These are phyloP conservation scores for Diphasiastrum complanatum DNA, from an alignment of 83 land plant species.

Conservation along the genomic window DNA sequence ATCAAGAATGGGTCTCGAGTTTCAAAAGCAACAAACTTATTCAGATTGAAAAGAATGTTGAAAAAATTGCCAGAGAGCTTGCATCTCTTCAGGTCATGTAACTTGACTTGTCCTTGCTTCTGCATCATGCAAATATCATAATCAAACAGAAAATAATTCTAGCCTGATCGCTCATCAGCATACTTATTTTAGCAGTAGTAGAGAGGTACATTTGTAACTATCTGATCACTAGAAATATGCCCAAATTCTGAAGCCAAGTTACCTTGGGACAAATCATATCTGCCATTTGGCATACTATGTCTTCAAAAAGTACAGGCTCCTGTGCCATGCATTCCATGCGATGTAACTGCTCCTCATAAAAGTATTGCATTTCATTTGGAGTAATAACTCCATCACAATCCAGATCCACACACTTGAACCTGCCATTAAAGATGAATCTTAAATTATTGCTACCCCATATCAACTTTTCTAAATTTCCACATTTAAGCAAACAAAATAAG, in stretches of 20 bases:
- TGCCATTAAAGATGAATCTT: no score
- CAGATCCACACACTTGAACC: conserved; percentile 96
- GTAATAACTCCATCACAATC: conserved; percentile 92
- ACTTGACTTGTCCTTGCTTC: conserved; percentile 65
- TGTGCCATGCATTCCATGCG: conserved; percentile 99
- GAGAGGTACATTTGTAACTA: no score
- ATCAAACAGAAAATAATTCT: not conserved
- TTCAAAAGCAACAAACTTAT: conserved; percentile 97
- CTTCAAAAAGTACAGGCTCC: conserved; percentile 96
- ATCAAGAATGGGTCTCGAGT: conserved; percentile 96
- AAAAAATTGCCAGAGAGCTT: conserved; percentile 89
- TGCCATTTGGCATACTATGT: conserved; percentile 94
- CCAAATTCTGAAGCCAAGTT: not conserved
- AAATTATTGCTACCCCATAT: no score
- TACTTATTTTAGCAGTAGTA: no score
- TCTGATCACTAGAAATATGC: not conserved
- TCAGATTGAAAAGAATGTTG: conserved; percentile 95
- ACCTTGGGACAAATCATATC: conserved; percentile 96
- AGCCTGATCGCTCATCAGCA: no score
- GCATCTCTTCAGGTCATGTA: conserved; percentile 77
- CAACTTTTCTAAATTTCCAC: no score
- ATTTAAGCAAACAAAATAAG: no score
- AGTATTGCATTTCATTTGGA: conserved; percentile 91
- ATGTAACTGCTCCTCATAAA: conserved; percentile 97
- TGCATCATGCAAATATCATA: no score